A percentile compares a stretch with the other conserved stretches of the same genome.
phyloP scores from a whole-genome alignment of 1,284 basidiomycete genomes.

The Inonotus obliquus region DNA sequence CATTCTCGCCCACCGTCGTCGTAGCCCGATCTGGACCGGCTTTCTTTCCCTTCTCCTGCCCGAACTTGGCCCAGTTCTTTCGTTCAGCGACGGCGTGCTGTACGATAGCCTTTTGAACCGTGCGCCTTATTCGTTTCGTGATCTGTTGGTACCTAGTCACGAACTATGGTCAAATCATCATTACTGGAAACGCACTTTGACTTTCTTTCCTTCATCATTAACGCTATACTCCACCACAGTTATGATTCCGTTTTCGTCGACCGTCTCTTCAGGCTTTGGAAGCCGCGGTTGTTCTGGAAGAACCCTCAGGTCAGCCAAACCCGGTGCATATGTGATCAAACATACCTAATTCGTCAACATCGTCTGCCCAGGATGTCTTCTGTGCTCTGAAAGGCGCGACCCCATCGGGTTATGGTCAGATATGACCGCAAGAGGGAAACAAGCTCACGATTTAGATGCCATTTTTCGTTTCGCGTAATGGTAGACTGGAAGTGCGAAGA shows the following conservation, averaged over 20 bases:
- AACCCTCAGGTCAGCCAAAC: not conserved
- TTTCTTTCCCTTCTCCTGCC: constrained; percentile 84
- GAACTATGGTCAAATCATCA: not conserved
- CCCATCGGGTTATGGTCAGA: not conserved
- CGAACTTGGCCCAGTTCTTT: constrained; percentile 94
- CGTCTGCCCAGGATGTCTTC: constrained; percentile 71
- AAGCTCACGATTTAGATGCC: no score
- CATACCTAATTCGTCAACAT: constrained; percentile 70
- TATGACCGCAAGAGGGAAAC: not conserved
- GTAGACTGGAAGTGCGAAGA: no score
- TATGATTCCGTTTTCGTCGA: constrained; percentile 88
- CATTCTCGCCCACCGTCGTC: constrained; percentile 93
- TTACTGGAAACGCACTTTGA: constrained; percentile 62
- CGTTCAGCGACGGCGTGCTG: constrained; percentile 92
- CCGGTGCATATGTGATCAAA: not conserved
- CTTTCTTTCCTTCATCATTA: constrained; percentile 92
- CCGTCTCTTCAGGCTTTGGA: constrained; percentile 52
- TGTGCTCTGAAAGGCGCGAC: not conserved
- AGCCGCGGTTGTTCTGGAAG: constrained; percentile 32
- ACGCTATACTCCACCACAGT: constrained; percentile 80
- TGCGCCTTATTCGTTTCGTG: constrained; percentile 83
- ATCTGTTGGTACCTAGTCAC: constrained; percentile 44
- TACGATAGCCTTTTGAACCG: constrained; percentile 88
- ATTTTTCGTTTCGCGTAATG: no score
- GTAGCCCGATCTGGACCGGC: constrained; percentile 91